These are phyloP conservation scores for Nosema muscidifuracis DNA, from an alignment of 371 early-diverging fungal genomes.

Conservation along the genomic window DNA sequence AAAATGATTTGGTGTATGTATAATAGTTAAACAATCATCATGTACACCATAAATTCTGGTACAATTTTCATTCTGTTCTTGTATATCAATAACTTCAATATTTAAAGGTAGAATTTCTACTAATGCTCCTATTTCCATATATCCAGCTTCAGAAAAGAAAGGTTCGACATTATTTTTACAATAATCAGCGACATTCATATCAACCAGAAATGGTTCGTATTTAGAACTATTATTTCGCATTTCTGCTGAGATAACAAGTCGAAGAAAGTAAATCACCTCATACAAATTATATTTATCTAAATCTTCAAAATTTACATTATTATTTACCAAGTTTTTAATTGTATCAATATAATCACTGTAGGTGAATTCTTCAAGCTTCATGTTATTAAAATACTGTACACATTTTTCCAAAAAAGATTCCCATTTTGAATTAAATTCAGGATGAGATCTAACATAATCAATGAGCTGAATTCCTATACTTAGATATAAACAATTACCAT, in stretches of 20 bases:
- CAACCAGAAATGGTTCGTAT: conserved; percentile 32
- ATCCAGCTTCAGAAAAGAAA: conserved; percentile 31
- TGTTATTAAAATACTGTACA: not conserved
- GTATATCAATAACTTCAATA: conserved; percentile 20
- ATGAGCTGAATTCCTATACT: conserved; percentile 6
- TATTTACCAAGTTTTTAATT: not conserved
- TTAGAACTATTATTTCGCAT: conserved; percentile 22
- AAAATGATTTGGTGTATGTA: conserved; percentile 40
- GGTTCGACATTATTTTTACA: conserved; percentile 37
- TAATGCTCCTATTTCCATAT: conserved; percentile 34
- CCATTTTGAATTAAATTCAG: not conserved
- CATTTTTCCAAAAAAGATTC: not conserved
- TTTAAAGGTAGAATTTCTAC: conserved; percentile 7
- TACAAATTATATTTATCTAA: not conserved
- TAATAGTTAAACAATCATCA: not conserved
- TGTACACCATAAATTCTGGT: not conserved
- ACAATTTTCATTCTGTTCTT: conserved; percentile 9
- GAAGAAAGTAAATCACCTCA: conserved; percentile 18
- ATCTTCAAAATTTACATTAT: conserved; percentile 5
- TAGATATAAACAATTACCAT: conserved; percentile 33
- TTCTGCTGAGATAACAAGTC: conserved; percentile 23
- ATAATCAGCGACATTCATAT: conserved; percentile 28
- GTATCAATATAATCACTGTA: conserved; percentile 20
- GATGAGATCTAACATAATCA: not conserved
- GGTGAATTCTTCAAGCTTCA: conserved; percentile 6